Base-by-base conservation (phyloP, 352 stramenopile genomes). In the Plasmopara muralis region DNA sequence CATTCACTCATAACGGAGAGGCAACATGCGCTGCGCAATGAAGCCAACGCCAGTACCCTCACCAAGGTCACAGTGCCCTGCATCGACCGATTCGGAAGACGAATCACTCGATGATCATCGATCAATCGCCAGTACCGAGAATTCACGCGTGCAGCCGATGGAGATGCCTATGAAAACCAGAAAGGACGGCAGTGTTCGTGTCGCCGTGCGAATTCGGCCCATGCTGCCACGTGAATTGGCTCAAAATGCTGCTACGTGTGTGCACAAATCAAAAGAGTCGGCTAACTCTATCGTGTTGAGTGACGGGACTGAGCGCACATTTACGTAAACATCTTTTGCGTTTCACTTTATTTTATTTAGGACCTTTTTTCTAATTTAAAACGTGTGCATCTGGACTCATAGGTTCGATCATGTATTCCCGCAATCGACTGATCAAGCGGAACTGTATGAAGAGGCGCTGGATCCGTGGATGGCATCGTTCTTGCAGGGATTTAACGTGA, bases 401-500 rank as follows among this genome's bases (percentile, higher is more conserved):
- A 90, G 77, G 0, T 94, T 91, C 53, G 82, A 94, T 51, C 76
- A 93, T 39, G 84, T 93, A 1, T 90, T 94, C 48, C 72, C 79
- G 1, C 61, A 71, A 40, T 34, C 69, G 1, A 67, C 75, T 0
- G 73, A 64, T 7, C 82, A 92, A 34, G 64, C 53, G 64, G 80
- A 87, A 18, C 46, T 94, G 37, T 94, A 93, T 30, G 64, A 83
- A 13, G 62, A 85, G 50, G 77, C 77, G 15, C 56, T 94, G 40
- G 57, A 87, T 51, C 82, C 84, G n/a, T 74, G 83, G 55, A 77
- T 94, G 64, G 65, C 81, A 20, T 84, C 81, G 9, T 94, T 94
- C 51, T 51, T 94, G 8, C 82, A 93, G 67, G 84, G 84, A n/a
- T 94, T 92, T 61, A 94, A 94, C 46, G 83, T 90, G 30, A 94